Base-by-base conservation (phyloP, 2,329 filamentous ascomycete species). In the Sarocladiaceae sp. region DNA sequence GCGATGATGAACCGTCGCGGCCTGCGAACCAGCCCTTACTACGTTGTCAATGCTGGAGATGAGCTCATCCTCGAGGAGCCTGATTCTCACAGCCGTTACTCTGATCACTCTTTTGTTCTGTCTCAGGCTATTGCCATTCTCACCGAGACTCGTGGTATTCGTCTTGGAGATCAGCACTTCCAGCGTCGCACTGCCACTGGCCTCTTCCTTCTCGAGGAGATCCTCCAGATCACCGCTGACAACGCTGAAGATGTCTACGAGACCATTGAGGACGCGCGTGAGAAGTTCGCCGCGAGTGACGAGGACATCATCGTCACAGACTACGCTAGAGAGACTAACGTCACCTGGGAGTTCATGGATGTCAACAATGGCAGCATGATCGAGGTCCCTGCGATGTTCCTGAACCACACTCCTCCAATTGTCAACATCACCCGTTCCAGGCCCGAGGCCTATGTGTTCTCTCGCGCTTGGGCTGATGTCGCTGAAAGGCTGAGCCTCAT, bases 231-330 rank as follows among this genome's bases (percentile, higher is more conserved):
- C 3, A 50, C 54, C 11, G 39, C 36, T 6, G 54, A 54, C 22
- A 48, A 55, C 23, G 26, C 22, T 12, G 40, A 51, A 22, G 26
- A 35, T 8, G 40, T 55, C 13, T 53, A 53, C 52, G 40, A 50
- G 23, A 55, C 52, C 7, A 52, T 55, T 31, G 54, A 55, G 23
- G 49, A 36, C 25, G 52, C 52, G 15, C 52, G 54, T 5, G 25
- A 44, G 40, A 35, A 51, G 3, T 55, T 55, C 36, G 35, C 51
- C 2, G 40, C 52, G 6, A 50, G 52, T n/a, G 40, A 53, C 17
- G 54, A 55, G 13, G 54, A 55, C 10, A 55, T 55, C 17, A 46
- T 55, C n/a, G 54, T 55, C 18, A 50, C 47, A 7, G 54, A 55
- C 23, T 50, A 39, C 18, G 31, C 54, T 7, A 48, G 54, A 6